Percentiles rank a stretch among this genome's conserved stretches.
These are phyloP conservation scores for Talaromyces stipitatus DNA, from an alignment of 495 filamentous ascomycete genomes.

Conservation along the genomic window DNA sequence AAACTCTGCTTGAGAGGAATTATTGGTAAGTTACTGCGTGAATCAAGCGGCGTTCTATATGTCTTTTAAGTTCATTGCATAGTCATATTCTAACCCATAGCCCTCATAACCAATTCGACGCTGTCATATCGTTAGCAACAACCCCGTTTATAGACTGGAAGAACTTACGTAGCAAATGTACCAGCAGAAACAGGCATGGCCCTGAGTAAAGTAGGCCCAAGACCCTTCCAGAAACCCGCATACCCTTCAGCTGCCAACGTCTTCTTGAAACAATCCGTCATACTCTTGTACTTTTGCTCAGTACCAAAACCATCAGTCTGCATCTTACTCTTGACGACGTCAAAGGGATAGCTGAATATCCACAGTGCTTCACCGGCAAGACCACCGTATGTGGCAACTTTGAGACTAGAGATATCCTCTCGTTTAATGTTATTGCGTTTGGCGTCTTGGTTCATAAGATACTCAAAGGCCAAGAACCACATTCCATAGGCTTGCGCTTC, in stretches of 20 bases:
- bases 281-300: constrained; percentile 62
- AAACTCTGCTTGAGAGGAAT: neutral
- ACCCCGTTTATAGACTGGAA: neutral
- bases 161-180: constrained; percentile 73
- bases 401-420: constrained; percentile 69
- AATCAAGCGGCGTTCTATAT: too few species aligned
- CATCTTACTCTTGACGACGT: constrained; percentile 99
- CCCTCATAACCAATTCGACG: constrained; percentile 41
- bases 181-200: constrained; percentile 97
- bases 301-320: constrained; percentile 87
- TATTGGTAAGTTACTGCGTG: neutral
- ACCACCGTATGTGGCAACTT: constrained; percentile 88
- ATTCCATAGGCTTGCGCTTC: constrained; percentile 92
- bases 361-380: constrained; percentile 90
- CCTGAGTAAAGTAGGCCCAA: constrained; percentile 86
- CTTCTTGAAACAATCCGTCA: constrained; percentile 86
- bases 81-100: constrained; percentile 23
- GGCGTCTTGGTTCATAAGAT: constrained; percentile 85
- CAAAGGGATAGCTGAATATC: constrained; percentile 88
- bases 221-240: constrained; percentile 91
- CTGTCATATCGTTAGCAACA: constrained; percentile 17
- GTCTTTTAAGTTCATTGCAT: neutral
- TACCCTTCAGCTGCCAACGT: constrained; percentile 69
- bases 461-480: constrained; percentile 95
- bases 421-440: constrained; percentile 64